These are phyloP conservation scores for Castanea crenata DNA, from an alignment of 306 rosid species.

Conservation along the genomic window DNA sequence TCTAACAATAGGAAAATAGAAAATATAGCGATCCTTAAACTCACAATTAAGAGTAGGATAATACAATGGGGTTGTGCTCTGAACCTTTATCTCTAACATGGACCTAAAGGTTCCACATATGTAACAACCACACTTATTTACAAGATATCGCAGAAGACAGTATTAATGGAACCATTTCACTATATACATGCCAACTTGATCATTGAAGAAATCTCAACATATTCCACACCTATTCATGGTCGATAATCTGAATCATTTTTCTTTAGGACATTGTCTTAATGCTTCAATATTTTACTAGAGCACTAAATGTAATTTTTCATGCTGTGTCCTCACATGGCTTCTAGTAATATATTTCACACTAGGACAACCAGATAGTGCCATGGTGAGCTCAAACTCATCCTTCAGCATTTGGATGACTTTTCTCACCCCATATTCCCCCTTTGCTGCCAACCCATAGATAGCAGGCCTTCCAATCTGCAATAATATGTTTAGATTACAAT, in stretches of 20 bases:
- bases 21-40: no score
- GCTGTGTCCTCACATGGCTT: constrained; percentile 42
- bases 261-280: background rate
- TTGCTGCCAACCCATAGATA: constrained; percentile 46
- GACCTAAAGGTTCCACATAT: no score
- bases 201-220: no score
- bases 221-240: background rate
- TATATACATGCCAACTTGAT: no score
- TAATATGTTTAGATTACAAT: background rate
- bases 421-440: constrained; percentile 54
- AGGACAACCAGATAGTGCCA: constrained; percentile 57
- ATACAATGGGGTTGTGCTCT: no score
- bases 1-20: no score
- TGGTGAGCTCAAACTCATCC: constrained; percentile 54
- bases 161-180: no score
- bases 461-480: constrained; percentile 5
- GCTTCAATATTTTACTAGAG: constrained; percentile 28
- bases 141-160: no score
- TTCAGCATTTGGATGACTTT: constrained; percentile 48
- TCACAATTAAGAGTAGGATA: no score
- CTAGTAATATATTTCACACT: constrained; percentile 43
- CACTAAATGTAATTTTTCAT: constrained; percentile 34
- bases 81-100: no score
- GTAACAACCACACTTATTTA: no score
- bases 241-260: background rate